Evolutionary conservation across 2,329 filamentous ascomycete genomes (phyloP), one percentile per base, ranked within the genome.

Genomic region (Truncatella angustata): DNA sequence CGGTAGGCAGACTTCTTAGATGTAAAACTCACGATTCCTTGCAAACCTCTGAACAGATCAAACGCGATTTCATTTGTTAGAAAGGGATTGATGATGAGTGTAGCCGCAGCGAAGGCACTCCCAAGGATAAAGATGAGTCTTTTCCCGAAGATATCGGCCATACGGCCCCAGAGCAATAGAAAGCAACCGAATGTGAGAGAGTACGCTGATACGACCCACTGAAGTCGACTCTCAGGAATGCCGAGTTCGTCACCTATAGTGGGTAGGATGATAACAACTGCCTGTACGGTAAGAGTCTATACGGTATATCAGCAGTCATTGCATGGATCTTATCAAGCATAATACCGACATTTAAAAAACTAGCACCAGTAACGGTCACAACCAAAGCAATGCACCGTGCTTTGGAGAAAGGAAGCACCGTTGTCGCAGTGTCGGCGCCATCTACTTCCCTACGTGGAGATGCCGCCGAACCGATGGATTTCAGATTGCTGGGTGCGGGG

Each of bases 151-250:
- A 88, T 76, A 63, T 88, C 85, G 51, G 81, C 85, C 20, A 88
- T 76, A 18, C 85, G 76, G 23, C 85, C 85, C 84, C 84, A 88
- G 12, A 88, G 73, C 14, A 88, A 69, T 23, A 88, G 68, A 61
- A 88, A 87, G 65, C 84, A 87, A 43, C 84, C 85, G 58, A 88
- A 88, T 0, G 83, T 75, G 14, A 88, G 75, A 4, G 80, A 75
- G 61, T 88, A 88, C 0, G 84, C 79, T 0, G 84, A 87, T 0
- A 88, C 73, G 55, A 88, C 76, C 84, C 85, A 88, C 69, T 87
- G 84, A 52, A 81, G 74, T 14, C 83, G 74, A 23, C 75, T 75
- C 35, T 80, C 76, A 1, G 84, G 84, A 18, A 87, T 82, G 48
- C 65, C 54, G 4, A 87, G 71, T 10, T 78, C 78, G 23, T 70